Percentiles rank a stretch among this genome's conserved stretches.
Evolutionary conservation across 805 yeast species (phyloP).

Genomic region (Wickerhamomyces sydowiorum): DNA sequence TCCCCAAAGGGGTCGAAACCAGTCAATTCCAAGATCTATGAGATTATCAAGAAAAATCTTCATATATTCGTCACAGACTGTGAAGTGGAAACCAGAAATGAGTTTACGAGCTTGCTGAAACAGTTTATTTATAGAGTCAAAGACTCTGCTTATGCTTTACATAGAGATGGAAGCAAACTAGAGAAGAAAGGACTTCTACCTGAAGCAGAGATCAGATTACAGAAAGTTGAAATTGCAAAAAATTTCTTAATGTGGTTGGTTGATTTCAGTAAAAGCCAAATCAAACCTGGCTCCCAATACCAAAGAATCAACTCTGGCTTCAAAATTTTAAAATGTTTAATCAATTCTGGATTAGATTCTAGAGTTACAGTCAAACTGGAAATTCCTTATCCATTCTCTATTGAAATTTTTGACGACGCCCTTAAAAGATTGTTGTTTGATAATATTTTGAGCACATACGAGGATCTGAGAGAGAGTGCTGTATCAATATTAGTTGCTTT

Average conservation of each 20-base stretch:
- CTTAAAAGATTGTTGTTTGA: constrained; percentile 49
- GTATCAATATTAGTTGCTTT: constrained; percentile 35
- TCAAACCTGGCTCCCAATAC: constrained; percentile 54
- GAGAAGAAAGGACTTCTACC: constrained; percentile 30
- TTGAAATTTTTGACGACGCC: constrained; percentile 34
- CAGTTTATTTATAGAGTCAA: constrained; percentile 59
- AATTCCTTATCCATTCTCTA: constrained; percentile 42
- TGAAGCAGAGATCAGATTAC: constrained; percentile 29
- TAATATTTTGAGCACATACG: constrained; percentile 63
- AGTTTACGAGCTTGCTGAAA: constrained; percentile 54
- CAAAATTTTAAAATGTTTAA: constrained; percentile 38
- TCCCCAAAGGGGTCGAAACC: constrained; percentile 59
- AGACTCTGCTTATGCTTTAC: constrained; percentile 58
- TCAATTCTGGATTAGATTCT: constrained; percentile 52
- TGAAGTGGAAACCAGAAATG: constrained; percentile 63
- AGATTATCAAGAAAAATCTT: constrained; percentile 36
- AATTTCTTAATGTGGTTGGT: constrained; percentile 37
- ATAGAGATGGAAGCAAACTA: constrained; percentile 44
- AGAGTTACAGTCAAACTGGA: constrained; percentile 36
- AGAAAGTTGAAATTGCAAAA: constrained; percentile 27
- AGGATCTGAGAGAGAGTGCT: constrained; percentile 62
- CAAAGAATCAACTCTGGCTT: constrained; percentile 46
- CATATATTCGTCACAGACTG: constrained; percentile 56
- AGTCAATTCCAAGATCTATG: constrained; percentile 40
- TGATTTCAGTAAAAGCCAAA: constrained; percentile 28